Evolutionary conservation across 179 eudicot species (phyloP).

Genomic region (Silene vulgaris): DNA sequence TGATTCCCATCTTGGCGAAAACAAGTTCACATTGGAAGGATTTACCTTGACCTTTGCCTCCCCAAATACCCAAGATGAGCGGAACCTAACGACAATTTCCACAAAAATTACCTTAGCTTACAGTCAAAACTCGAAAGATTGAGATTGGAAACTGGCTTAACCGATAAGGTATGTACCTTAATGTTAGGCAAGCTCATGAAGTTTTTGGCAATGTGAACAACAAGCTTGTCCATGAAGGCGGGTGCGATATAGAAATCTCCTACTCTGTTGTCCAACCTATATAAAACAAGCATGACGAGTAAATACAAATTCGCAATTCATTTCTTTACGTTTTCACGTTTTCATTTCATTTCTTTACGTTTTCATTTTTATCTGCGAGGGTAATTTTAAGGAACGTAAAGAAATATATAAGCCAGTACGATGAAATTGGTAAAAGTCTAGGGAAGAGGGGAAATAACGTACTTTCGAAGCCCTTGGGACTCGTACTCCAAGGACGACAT

Average conservation of each 20-base stretch:
- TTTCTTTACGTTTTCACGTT: too few species aligned
- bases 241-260: constrained; percentile 75
- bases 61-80: constrained; percentile 85
- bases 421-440: neutral
- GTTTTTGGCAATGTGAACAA: constrained; percentile 74
- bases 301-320: too few species aligned
- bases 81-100: constrained; percentile 41
- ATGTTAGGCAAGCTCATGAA: constrained; percentile 83
- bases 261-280: constrained; percentile 63
- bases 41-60: constrained; percentile 90
- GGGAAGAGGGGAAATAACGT: constrained; percentile 13
- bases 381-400: neutral
- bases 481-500: constrained; percentile 66
- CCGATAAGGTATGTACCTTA: constrained; percentile 35
- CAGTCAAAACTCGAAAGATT: too few species aligned
- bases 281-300: neutral
- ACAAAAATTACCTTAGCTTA: neutral
- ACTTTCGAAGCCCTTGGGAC: constrained; percentile 60
- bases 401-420: neutral
- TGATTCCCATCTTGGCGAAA: constrained; percentile 81
- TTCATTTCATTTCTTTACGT: too few species aligned
- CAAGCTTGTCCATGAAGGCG: constrained; percentile 82
- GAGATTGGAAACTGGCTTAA: too few species aligned
- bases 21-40: constrained; percentile 89
- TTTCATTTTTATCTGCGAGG: neutral